These are phyloP conservation scores for Agrocybe praecox DNA, from an alignment of 768 basidiomycete species.

Conservation along the genomic window DNA sequence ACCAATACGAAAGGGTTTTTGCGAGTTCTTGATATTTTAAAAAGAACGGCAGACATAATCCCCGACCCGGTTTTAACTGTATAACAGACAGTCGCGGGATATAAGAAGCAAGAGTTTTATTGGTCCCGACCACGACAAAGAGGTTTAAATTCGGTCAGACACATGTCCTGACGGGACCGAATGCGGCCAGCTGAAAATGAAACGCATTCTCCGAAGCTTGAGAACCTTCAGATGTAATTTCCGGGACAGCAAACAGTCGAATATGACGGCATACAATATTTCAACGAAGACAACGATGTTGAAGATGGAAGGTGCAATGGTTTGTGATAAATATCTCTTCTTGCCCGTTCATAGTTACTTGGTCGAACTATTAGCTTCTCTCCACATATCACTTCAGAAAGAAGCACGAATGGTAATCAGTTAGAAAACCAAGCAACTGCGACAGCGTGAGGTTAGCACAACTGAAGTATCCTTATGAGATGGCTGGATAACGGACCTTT, in stretches of 20 bases:
- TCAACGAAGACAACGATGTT: no score
- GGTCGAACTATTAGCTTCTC: no score
- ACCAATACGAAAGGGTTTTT: neutral
- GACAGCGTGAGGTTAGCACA: neutral
- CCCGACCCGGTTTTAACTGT: slow-evolving; percentile 2
- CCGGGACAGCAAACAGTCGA: neutral
- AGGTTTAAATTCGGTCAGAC: no score
- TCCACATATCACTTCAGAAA: neutral
- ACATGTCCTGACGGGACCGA: neutral
- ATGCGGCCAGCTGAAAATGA: neutral
- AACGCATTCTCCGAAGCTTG: neutral
- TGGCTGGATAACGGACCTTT: neutral
- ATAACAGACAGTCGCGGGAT: neutral
- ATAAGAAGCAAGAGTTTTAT: neutral
- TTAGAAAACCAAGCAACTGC: neutral
- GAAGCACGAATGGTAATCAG: neutral
- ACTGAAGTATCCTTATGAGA: neutral
- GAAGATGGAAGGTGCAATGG: no score
- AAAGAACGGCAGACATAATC: neutral
- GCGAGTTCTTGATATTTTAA: neutral
- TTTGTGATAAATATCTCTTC: no score
- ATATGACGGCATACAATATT: no score
- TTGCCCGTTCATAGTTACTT: no score
- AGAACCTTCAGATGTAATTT: neutral
- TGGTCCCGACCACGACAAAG: neutral